Base-by-base conservation (phyloP, 495 filamentous ascomycete species). In the Hypoxylon perforatum region DNA sequence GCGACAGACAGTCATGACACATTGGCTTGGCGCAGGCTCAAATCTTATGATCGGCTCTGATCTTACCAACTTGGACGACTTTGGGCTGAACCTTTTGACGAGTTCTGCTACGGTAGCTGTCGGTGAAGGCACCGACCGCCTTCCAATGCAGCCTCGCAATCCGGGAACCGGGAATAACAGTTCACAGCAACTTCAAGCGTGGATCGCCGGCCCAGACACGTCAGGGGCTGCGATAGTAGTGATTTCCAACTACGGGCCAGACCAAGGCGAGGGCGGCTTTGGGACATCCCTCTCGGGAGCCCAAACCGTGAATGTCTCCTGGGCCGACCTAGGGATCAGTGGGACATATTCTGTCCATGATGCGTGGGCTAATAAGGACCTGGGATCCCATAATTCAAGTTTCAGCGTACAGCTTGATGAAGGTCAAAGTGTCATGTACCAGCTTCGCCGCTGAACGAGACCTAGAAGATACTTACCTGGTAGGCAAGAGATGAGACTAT, bases 81-180 rank as follows among this genome's bases (percentile, higher is more conserved):
- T 74, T 11, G 72, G 72, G 3, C 57, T 54, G n/a, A 57, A 67
- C 38, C 63, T 74, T 3, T 15, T 72, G 9, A 65, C 69, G 7
- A 60, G 50, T 33, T 17, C 54, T n/a, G 45, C 55, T 35, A 61
- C 72, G 6, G 50, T 70, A 23, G 63, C 54, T 19, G 45, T 64
- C 19, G 69, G 65, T 1, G 48, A 61, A 17, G 72, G 74, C 50
- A 61, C 60, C 15, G 63, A 65, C 10, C 57, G 52, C 9, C 65
- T 65, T 44, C 68, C 73, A 17, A 76, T 76, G 66, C 73, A 76
- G 41, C 73, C 73, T 12, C 69, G 71, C 6, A 76, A 71, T 39
- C 73, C 72, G 2, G 71, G 62, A 17, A 71, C 54, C 12, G 72
- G 72, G 19, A 55, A 59, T 11, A 63, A 64, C 22, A 47, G 51